Base-by-base conservation (phyloP, 768 basidiomycete species). In the Auriscalpium microsporum region DNA sequence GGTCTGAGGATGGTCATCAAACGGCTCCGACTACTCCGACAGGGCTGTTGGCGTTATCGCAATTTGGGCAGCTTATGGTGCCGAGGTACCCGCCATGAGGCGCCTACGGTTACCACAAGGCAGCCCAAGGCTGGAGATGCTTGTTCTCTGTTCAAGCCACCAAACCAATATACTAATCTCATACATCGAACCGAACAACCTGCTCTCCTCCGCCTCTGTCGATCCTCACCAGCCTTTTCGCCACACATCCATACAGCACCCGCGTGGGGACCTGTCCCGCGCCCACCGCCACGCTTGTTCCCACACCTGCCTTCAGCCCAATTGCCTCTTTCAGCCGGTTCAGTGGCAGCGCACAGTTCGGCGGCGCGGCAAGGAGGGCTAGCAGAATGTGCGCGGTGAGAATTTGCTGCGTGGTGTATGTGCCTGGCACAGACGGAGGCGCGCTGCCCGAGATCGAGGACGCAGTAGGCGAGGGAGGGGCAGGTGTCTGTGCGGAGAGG, bases 231-330 rank as follows among this genome's bases (percentile, higher is more conserved):
- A 91, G 69, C 58, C 86, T 75, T 70, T 90, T 91, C 14, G 86
- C 89, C n/a, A 90, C 86, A 64, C 88, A 89, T 2, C 75, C 81
- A 63, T 88, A 91, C 11, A 90, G 67, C 14, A 86, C 79, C 44
- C 85, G 73, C 9, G 80, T 84, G 10, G 80, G 72, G 38, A 78
- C 76, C 54, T 75, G 72, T 16, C 74, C 75, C 19, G 69, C 67
- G 3, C 70, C 60, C 16, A 61, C 45, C 13, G 59, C 65, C 23
- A 62, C 56, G 17, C 56, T 45, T 16, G 56, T 58, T 10, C 72
- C 50, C 62, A 68, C 45, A 60, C 61, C 63, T 67, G 73, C 73
- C 59, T 76, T 81, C 17, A 66, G 62, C 8, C 74, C 69, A 19
- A 90, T 68, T 19, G 74, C 65, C 50, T 79, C 79, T 67, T 88